Evolutionary conservation across 2,329 filamentous ascomycete species (phyloP), one percentile per base, ranked within the genome.

Genomic region (Aspergillus ochraceus): DNA sequence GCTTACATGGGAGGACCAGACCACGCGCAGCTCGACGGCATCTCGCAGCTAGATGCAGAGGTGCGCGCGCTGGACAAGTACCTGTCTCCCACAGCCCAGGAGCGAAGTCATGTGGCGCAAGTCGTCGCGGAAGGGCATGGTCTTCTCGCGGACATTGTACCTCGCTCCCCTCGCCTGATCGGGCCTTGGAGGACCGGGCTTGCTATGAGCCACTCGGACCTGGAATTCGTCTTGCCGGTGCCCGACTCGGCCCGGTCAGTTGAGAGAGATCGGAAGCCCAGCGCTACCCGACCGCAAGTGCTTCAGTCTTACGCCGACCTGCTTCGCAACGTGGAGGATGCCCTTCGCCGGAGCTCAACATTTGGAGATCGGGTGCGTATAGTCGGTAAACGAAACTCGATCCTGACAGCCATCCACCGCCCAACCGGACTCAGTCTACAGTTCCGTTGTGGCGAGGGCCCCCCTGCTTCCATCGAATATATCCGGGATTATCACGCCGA

Each of bases 151-250:
- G 51, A 64, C 19, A 60, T 60, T 20, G 62, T 74, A 3, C 68
- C 71, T 12, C 62, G 69, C 45, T 57, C 68, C 10, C 73, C 78
- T 6, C 76, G 82, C 59, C 61, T 83, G 2, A 82, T 84, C 59
- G 86, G 86, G 19, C 87, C 85, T 9, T 76, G 82, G 58, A 70
- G 72, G 11, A 86, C 80, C 14, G 83, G 83, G 9, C 71, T 87
- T 39, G 80, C 81, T 0, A 68, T 81, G 55, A 77, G 81, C 29
- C 75, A 77, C 46, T 88, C 86, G 6, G 82, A 84, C 68, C 74
- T 88, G 12, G 83, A 88, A 66, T 82, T 76, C 71, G 78, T 71
- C 54, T 76, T 75, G 63, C 62, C 63, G n/a, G 65, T 74, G 19
- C 57, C 65, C 26, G 70, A 70, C 57, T 56, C 60, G 30, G 63